Evolutionary conservation across 2,329 filamentous ascomycete genomes (phyloP).

Genomic region (Verticillium albo-atrum): DNA sequence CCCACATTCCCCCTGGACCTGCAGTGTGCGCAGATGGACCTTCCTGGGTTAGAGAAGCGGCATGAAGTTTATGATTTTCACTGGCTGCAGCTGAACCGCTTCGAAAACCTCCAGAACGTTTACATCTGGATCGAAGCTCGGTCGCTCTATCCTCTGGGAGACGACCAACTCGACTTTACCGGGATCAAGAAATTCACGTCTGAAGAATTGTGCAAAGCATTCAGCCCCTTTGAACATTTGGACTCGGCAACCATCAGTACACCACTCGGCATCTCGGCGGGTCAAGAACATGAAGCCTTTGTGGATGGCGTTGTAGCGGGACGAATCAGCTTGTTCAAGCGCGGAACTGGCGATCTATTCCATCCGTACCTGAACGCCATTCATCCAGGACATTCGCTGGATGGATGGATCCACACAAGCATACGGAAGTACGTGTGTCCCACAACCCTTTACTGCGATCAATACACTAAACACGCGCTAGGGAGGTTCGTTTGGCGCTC

Average conservation of each 20-base stretch:
- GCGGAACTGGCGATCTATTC: not conserved
- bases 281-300: not conserved
- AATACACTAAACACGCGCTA: too few species aligned
- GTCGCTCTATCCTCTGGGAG: not conserved
- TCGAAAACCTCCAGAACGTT: not conserved
- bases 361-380: not conserved
- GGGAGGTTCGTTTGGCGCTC: too few species aligned
- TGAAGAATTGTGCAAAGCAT: not conserved
- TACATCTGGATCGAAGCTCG: not conserved
- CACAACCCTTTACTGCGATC: too few species aligned
- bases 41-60: not conserved
- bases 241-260: not conserved
- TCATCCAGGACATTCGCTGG: too few species aligned
- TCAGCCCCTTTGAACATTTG: not conserved
- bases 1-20: not conserved
- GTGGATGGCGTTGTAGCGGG: not conserved
- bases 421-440: too few species aligned
- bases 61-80: conserved; percentile 5
- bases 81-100: not conserved
- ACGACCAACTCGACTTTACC: not conserved
- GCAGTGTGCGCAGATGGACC: not conserved
- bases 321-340: not conserved
- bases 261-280: not conserved
- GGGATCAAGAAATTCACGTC: not conserved
- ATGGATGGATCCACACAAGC: too few species aligned